Evolutionary conservation across 192 early-diverging fungal genomes (phyloP).

Genomic region (Blastocladiella britannica): DNA sequence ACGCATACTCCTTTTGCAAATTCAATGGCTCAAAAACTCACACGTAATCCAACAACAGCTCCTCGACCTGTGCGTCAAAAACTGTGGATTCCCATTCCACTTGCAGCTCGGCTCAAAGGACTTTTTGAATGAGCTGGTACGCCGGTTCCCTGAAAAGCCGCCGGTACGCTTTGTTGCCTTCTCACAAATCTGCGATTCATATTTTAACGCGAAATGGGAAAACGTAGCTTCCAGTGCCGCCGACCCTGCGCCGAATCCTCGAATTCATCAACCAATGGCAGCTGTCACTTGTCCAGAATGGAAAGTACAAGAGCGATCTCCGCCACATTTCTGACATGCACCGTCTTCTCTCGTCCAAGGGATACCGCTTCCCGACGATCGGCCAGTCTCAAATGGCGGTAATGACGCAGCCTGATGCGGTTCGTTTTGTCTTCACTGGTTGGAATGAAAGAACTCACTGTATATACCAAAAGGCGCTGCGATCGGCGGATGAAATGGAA

Average conservation of each 20-base stretch:
- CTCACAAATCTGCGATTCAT: conserved; percentile 5
- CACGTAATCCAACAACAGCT: conserved; percentile 23
- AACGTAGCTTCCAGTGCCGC: conserved; percentile 28
- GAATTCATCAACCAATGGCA: conserved; percentile 93
- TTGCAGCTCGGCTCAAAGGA: conserved; percentile 87
- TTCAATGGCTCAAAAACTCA: not conserved
- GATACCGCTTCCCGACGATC: conserved; percentile 57
- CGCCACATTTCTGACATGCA: conserved; percentile 91
- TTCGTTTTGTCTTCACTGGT: not conserved
- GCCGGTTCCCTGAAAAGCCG: conserved; percentile 78
- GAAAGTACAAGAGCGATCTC: conserved; percentile 82
- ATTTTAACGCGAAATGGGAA: conserved; percentile 11
- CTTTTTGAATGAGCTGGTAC: conserved; percentile 87
- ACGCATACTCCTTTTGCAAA: conserved; percentile 3
- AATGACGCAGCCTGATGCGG: conserved; percentile 6
- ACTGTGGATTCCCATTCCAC: conserved; percentile 96
- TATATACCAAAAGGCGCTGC: conserved; percentile 33
- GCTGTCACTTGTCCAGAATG: conserved; percentile 57
- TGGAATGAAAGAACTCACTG: not conserved
- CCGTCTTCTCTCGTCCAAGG: conserved; percentile 67
- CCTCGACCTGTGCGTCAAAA: conserved; percentile 93
- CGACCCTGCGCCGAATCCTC: conserved; percentile 68
- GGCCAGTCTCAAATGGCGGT: conserved; percentile 27
- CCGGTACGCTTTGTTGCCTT: conserved; percentile 23
- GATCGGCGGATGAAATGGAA: conserved; percentile 86